Conservation (phyloP, 768 basidiomycete species). For the Amanita inopinata region DNA sequence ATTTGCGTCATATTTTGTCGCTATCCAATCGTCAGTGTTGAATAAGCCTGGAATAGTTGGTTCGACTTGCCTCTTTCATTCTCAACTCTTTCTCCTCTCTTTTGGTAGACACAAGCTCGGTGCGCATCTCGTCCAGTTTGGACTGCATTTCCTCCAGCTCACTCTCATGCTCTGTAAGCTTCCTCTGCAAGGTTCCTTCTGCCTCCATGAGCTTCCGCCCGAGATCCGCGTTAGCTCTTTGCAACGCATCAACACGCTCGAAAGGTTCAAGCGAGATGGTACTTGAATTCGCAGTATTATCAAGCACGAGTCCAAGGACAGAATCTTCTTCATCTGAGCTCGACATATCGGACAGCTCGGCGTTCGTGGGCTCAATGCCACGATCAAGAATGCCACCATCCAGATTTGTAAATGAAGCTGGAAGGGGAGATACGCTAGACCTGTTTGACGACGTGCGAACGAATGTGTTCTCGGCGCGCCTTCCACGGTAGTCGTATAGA, state of each 20-base stretch:
- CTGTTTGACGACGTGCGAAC: conserved; percentile 8
- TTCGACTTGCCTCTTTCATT: conserved; percentile 61
- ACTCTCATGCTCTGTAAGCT: conserved; percentile 68
- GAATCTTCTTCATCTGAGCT: conserved; percentile 42
- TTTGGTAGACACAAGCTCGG: conserved; percentile 70
- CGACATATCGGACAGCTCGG: conserved; percentile 6
- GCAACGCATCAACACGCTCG: conserved; percentile 67
- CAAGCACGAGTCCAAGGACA: conserved; percentile 48
- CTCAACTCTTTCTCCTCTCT: conserved; percentile 91
- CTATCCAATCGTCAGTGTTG: conserved; percentile 22
- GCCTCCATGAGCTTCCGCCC: conserved; percentile 65
- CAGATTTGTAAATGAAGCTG: conserved; percentile 2
- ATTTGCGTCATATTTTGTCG: conserved; percentile 61
- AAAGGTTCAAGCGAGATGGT: conserved; percentile 60
- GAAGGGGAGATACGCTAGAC: conserved; percentile 5
- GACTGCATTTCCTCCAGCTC: conserved; percentile 75
- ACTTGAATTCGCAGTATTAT: conserved; percentile 49
- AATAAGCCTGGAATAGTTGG: conserved; percentile 7
- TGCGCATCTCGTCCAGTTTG: conserved; percentile 66
- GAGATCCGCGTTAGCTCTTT: conserved; percentile 68
- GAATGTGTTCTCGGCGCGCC: conserved; percentile 21
- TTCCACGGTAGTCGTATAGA: conserved; percentile 27
- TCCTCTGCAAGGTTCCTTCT: conserved; percentile 56
- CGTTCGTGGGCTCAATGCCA: neutral
- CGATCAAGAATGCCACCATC: conserved; percentile 5